A percentile compares a stretch with the other conserved stretches of the same genome.
These are phyloP conservation scores for Kokia cookei DNA, from an alignment of 441 rosid genomes.

Conservation along the genomic window DNA sequence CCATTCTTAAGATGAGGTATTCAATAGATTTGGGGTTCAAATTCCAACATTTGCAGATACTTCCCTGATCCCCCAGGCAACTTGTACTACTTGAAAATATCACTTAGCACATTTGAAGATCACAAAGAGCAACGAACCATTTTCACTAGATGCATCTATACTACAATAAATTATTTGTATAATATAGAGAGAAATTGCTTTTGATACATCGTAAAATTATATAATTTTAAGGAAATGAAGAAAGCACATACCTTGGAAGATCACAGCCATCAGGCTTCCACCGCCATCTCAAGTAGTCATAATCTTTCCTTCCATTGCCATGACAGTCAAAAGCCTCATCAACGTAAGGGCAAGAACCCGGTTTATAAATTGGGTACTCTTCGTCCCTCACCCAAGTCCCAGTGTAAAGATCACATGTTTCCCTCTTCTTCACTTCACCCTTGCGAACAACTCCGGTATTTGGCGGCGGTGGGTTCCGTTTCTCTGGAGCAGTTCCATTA, in stretches of 20 bases:
- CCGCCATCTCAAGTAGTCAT: constrained; percentile 64
- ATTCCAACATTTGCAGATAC: no score
- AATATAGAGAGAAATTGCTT: no score
- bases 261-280: constrained; percentile 93
- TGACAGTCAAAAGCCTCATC: constrained; percentile 90
- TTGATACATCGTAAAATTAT: no score
- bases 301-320: constrained; percentile 65
- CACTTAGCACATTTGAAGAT: no score
- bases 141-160: not conserved
- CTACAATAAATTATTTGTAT: no score
- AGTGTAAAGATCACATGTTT: constrained; percentile 60
- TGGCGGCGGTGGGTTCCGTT: not conserved
- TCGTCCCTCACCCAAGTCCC: constrained; percentile 76
- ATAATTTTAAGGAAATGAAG: not conserved
- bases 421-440: constrained; percentile 24
- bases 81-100: no score
- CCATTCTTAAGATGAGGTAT: not conserved
- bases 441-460: constrained; percentile 1
- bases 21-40: not conserved
- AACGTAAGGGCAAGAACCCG: constrained; percentile 79
- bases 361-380: constrained; percentile 53
- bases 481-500: not conserved
- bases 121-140: not conserved
- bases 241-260: constrained; percentile 62
- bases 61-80: no score